Conservation (phyloP, 495 filamentous ascomycete species). For the Penicillium ucsense region DNA sequence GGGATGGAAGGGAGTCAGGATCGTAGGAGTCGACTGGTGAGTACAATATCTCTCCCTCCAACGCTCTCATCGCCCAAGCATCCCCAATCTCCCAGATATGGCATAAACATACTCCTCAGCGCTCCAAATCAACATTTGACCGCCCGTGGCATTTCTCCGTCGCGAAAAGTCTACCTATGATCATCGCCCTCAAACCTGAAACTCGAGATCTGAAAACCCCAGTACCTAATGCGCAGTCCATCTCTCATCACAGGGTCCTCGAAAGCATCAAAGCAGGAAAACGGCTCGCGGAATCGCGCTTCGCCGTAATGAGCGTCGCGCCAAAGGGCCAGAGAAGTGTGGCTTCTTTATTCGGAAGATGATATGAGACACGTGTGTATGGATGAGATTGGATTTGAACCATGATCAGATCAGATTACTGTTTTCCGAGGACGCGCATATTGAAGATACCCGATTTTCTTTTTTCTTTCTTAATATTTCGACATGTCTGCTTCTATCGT, state of each 20-base stretch:
- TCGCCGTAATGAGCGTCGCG: constrained; percentile 51
- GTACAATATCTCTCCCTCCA: constrained; percentile 1
- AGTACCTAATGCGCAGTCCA: not conserved
- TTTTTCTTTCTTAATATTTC: not conserved
- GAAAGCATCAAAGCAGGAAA: constrained; percentile 71
- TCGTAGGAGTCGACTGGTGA: constrained; percentile 77
- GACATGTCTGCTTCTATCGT: too few species aligned
- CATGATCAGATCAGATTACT: not conserved
- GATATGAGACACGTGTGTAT: not conserved
- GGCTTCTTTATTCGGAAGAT: constrained; percentile 33
- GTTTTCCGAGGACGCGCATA: not conserved
- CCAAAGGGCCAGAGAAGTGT: constrained; percentile 54
- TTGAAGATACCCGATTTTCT: not conserved
- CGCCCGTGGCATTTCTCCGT: too few species aligned
- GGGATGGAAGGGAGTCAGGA: constrained; percentile 54
- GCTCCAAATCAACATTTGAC: too few species aligned
- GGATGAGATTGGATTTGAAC: not conserved
- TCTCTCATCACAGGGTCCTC: constrained; percentile 45
- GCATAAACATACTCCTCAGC: too few species aligned
- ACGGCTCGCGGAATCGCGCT: constrained; percentile 64
- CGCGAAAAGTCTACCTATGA: too few species aligned
- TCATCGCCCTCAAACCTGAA: too few species aligned
- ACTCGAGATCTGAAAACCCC: too few species aligned
- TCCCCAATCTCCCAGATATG: too few species aligned
- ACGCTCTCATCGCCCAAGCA: too few species aligned